These are phyloP conservation scores for Yarrowia osloensis DNA, from an alignment of 805 yeast species.

Conservation along the genomic window DNA sequence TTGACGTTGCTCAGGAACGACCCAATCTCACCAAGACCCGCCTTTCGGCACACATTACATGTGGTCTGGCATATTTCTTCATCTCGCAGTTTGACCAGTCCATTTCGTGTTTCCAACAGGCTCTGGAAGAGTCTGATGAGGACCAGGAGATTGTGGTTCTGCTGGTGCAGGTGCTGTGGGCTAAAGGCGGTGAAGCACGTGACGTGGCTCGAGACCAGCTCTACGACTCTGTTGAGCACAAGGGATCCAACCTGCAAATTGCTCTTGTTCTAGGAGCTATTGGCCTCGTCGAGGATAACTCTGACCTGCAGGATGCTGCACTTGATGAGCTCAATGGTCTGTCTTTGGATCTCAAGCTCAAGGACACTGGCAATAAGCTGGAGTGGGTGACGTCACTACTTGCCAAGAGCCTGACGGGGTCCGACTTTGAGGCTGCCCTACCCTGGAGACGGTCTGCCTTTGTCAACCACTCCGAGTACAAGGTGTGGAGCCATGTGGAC, in stretches of 20 bases:
- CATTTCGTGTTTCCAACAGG: conserved; percentile 62
- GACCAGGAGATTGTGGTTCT: conserved; percentile 69
- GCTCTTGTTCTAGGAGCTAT: conserved; percentile 80
- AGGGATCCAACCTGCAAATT: conserved; percentile 67
- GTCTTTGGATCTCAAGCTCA: conserved; percentile 29
- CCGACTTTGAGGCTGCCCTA: conserved; percentile 29
- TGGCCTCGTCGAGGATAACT: conserved; percentile 60
- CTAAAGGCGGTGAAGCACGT: conserved; percentile 71
- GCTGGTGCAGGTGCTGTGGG: conserved; percentile 77
- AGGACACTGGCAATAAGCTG: conserved; percentile 56
- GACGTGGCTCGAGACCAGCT: conserved; percentile 85
- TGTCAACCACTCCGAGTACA: conserved; percentile 68
- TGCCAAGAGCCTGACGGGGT: conserved; percentile 44
- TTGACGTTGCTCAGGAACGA: conserved; percentile 50
- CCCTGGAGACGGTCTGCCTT: conserved; percentile 72
- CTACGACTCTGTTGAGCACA: conserved; percentile 59
- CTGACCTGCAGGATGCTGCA: conserved; percentile 61
- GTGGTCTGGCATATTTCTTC: conserved; percentile 75
- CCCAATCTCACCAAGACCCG: conserved; percentile 38
- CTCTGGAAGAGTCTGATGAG: conserved; percentile 59
- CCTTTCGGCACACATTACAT: conserved; percentile 62
- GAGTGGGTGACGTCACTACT: conserved; percentile 62
- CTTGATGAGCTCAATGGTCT: conserved; percentile 63
- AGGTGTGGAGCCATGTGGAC: conserved; percentile 70
- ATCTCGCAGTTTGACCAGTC: conserved; percentile 63